Base-by-base conservation (phyloP, 331 rosid species). In the Telfairia occidentalis region DNA sequence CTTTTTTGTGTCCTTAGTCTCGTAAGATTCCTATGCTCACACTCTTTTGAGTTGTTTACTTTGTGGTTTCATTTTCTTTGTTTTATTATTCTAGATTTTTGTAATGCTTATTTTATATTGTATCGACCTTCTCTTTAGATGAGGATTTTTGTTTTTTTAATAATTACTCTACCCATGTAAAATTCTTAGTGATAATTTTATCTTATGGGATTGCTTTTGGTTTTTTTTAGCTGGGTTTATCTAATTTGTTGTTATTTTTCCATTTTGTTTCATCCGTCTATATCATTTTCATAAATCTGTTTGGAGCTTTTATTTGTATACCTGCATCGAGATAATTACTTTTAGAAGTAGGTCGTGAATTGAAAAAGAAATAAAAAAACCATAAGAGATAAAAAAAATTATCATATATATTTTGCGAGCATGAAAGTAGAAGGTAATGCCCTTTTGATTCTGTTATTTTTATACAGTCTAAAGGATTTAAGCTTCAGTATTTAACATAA, bases 1-100 rank as follows among this genome's bases (percentile, higher is more conserved):
- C 53, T 7, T 6, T 43, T 67, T 67, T 67, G 37, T 18, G 43
- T 71, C 43, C 58, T 71, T 71, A 71, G 59, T 71, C 75, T 71
- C 21, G 59, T 71, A 29, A 71, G 75, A 46, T 46, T 71, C 9
- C 6, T 24, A 5, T 66, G 50, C 7, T 38, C 23, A 5, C 26
- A 37, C 49, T 12, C 53, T 66, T 66, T 66, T 66, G 0, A 26
- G 9, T 63, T 63, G 28, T 18, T 63, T 34, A n/a, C 69, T 8
- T 1, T 37, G 0, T n/a, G 26, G 2, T 43, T 6, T 30, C 42
- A 3, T 29, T 15, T 32, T 8, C 24, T 61, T 61, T 34, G 23
- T 61, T 7, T 34, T 34, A 23, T 6, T 18, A 40, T 66, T 66
- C 26, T 29, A 0, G 23, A 16, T 15, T 15, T 23, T 67, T 67